Base-by-base conservation (phyloP, 352 stramenopile genomes). In the Blastocystis sp. region DNA sequence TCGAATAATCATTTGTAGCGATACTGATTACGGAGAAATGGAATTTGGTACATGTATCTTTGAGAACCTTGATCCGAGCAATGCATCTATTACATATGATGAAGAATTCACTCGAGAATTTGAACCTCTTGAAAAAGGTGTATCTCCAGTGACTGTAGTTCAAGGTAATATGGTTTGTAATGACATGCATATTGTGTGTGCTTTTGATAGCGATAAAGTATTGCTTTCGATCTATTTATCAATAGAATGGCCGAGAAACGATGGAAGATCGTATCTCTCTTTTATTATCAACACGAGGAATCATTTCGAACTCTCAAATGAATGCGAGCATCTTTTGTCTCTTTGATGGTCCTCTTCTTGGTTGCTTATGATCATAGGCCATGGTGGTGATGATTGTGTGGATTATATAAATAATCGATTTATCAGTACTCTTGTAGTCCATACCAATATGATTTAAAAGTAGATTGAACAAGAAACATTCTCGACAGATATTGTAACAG, bases 171-270 rank as follows among this genome's bases (percentile, higher is more conserved):
- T 85, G 73, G 73, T 85, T 11, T 85, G 73, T 20, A 39, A 47
- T n/a, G 73, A 85, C 30, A 85, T 85, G 73, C 73, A 62, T 53
- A 37, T 85, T 50, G 73, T 85, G n/a, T 85, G 73, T 66, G 73
- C 73, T 7, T 85, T 85, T 45, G 73, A 85, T 30, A 85, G 73
- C 37, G 73, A 85, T 43, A 26, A 68, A 30, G 73, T 85, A 7
- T 34, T 7, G 30, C 5, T 18, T n/a, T 24, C 11, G 3, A 13
- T 4, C 3, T 2, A 16, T 8, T 18, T 5, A 50, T 50, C 65
- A n/a, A 11, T 50, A 85, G 73, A 85, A 85, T 43, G 73, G 73
- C 3, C 34, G 73, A 18, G 50, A 85, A 16, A 41, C 73, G 1
- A 85, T 85, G 73, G 73, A 85, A 30, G 73, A 85, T 30, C 73